A percentile compares a stretch with the other conserved stretches of the same genome.
phyloP scores from a whole-genome alignment of 805 yeast species.

The Komagataella pastoris region DNA sequence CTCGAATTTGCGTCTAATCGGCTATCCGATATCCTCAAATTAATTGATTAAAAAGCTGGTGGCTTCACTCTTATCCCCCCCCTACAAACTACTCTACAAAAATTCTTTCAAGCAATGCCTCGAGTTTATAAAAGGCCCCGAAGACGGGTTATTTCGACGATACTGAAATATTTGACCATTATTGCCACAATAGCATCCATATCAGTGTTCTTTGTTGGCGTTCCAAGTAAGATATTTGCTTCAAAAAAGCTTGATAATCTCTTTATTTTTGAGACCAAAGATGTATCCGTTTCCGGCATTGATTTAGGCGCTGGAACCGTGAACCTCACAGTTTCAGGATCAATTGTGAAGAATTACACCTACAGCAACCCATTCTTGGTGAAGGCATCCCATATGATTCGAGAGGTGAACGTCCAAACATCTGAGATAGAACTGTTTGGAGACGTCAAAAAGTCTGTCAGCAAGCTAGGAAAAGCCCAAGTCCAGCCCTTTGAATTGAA shows the following conservation, averaged over 20 bases:
- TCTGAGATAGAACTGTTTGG: constrained; percentile 5
- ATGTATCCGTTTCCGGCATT: background rate
- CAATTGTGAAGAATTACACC: background rate
- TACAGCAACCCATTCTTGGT: background rate
- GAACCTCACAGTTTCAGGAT: background rate
- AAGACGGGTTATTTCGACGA: background rate
- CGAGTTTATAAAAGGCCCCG: background rate
- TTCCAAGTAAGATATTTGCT: background rate
- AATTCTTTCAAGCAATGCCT: background rate
- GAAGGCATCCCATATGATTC: background rate
- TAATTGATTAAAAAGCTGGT: background rate
- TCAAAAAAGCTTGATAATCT: background rate
- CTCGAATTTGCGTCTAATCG: background rate
- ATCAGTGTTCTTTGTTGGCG: background rate
- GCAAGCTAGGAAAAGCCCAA: constrained; percentile 17
- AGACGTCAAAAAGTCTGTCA: constrained; percentile 6
- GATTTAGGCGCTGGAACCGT: background rate
- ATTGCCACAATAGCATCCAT: background rate
- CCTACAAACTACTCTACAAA: background rate
- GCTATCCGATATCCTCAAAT: background rate
- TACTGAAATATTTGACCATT: background rate
- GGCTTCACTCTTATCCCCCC: background rate
- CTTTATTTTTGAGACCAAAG: background rate
- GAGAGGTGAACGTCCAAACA: background rate
- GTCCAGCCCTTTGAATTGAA: constrained; percentile 20